Conservation (phyloP, 257 asterid genomes). For the Plantago ovata region DNA sequence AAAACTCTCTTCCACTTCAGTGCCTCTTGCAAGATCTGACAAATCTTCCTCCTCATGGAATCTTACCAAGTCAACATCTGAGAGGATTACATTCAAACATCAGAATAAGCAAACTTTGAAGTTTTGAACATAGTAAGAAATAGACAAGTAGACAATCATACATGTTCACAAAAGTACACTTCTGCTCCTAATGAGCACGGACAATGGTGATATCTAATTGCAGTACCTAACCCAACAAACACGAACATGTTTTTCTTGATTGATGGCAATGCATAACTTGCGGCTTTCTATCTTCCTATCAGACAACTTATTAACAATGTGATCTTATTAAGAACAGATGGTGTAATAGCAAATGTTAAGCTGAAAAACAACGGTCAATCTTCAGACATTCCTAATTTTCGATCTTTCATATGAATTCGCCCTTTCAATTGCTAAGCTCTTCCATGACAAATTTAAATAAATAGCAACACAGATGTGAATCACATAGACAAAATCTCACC, state of each 20-base stretch:
- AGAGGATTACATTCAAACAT: constrained; percentile 18
- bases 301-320: too few species aligned
- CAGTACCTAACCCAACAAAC: neutral
- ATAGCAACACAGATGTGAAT: neutral
- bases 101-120: constrained; percentile 11
- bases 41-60: constrained; percentile 30
- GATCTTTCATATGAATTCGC: too few species aligned
- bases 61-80: constrained; percentile 37
- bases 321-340: too few species aligned
- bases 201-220: neutral
- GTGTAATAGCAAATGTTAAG: too few species aligned
- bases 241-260: neutral
- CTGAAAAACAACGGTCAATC: too few species aligned
- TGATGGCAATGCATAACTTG: neutral
- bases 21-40: constrained; percentile 29
- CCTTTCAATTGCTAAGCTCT: too few species aligned
- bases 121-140: neutral
- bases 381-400: too few species aligned
- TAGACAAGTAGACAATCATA: neutral
- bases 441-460: neutral
- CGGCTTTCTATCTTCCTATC: neutral
- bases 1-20: constrained; percentile 33
- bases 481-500: constrained; percentile 34
- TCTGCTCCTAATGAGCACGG: constrained; percentile 4
- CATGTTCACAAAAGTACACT: constrained; percentile 1